Conservation (phyloP, 768 basidiomycete genomes). For the Lactarius trivialis region DNA sequence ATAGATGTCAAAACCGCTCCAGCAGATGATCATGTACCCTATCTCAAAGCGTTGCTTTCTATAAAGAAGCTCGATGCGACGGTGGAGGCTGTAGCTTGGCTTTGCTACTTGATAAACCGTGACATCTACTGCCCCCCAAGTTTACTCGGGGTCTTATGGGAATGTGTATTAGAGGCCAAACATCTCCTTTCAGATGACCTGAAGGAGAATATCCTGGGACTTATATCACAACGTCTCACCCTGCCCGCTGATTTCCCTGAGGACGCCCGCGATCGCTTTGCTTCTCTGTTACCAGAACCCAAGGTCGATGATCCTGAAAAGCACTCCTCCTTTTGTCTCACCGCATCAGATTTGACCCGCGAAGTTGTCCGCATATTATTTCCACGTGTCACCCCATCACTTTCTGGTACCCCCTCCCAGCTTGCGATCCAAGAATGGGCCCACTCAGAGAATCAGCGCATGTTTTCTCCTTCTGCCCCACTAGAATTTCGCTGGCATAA, state of each 20-base stretch:
- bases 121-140: constrained; percentile 30
- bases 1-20: constrained; percentile 7
- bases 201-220: constrained; percentile 33
- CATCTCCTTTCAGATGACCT: constrained; percentile 25
- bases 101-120: constrained; percentile 12
- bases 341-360: constrained; percentile 13
- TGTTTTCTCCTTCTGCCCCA: constrained; percentile 14
- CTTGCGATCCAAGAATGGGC: constrained; percentile 20
- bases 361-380: constrained; percentile 19
- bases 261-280: background rate
- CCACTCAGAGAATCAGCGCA: constrained; percentile 6
- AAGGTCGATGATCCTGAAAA: constrained; percentile 5
- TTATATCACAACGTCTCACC: constrained; percentile 33
- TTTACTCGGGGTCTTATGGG: constrained; percentile 39
- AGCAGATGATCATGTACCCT: constrained; percentile 1
- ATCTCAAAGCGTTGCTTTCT: constrained; percentile 12
- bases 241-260: constrained; percentile 23
- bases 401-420: constrained; percentile 14
- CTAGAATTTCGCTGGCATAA: constrained; percentile 20
- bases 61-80: constrained; percentile 1
- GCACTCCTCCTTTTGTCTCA: constrained; percentile 17
- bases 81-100: constrained; percentile 11
- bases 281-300: constrained; percentile 1
- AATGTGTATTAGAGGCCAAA: constrained; percentile 31
- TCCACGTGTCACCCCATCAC: constrained; percentile 10